phyloP scores from a whole-genome alignment of 371 early-diverging fungal genomes.

The Mortierella sp. region DNA sequence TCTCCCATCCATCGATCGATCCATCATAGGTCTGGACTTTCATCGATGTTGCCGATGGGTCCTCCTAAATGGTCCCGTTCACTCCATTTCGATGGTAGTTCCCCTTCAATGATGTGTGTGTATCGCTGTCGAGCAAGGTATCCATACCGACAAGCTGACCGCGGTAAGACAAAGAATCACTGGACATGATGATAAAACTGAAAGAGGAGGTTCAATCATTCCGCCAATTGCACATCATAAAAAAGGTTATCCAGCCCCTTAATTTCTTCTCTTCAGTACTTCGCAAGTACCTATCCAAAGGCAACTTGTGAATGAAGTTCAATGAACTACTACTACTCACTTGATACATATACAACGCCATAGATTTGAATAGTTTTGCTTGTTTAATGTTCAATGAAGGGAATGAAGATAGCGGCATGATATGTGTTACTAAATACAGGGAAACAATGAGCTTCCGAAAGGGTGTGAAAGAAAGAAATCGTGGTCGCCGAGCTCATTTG shows the following conservation, averaged over 20 bases:
- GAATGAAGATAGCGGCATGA: not conserved
- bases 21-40: constrained; percentile 12
- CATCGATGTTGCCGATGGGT: constrained; percentile 5
- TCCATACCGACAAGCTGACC: constrained; percentile 52
- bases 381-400: constrained; percentile 1
- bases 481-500: not conserved
- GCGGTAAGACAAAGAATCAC: constrained; percentile 45
- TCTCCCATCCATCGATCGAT: constrained; percentile 36
- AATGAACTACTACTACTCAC: no score
- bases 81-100: not conserved
- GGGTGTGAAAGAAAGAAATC: not conserved
- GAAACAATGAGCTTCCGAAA: not conserved
- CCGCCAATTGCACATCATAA: constrained; percentile 7
- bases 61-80: not conserved
- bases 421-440: not conserved
- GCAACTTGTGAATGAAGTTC: no score
- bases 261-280: no score
- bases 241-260: not conserved
- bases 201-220: constrained; percentile 20
- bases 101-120: not conserved
- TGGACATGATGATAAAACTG: constrained; percentile 41
- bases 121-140: constrained; percentile 7
- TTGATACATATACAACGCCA: not conserved
- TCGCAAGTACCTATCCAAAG: not conserved
- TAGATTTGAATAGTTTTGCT: not conserved